A percentile compares a stretch with the other conserved stretches of the same genome.
These are phyloP conservation scores for Backusella sp. DNA, from an alignment of 192 early-diverging fungal species.

Conservation along the genomic window DNA sequence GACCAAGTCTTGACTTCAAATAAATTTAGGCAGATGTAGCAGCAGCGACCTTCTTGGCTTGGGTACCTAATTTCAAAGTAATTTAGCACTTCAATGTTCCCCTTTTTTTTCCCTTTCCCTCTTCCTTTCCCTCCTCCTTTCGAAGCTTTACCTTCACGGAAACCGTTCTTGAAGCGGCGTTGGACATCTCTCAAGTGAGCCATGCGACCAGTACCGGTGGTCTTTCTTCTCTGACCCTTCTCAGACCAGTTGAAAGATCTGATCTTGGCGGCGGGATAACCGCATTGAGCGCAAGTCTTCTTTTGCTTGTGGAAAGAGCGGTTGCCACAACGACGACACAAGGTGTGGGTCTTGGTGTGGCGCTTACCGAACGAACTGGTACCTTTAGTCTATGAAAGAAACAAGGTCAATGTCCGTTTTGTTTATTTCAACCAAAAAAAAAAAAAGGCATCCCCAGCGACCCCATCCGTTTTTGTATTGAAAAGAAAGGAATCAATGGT, in stretches of 20 bases:
- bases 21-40: conserved; percentile 21
- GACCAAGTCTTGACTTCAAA: neutral
- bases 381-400: conserved; percentile 83
- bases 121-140: neutral
- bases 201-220: conserved; percentile 99
- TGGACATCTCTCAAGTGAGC: conserved; percentile 91
- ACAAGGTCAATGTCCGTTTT: neutral
- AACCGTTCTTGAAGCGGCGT: conserved; percentile 98
- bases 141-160: conserved; percentile 71
- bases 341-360: conserved; percentile 99
- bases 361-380: conserved; percentile 99
- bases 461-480: neutral
- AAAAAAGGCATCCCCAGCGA: neutral
- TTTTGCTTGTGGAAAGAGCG: conserved; percentile 99
- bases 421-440: neutral
- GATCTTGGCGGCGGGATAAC: conserved; percentile 97
- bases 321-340: conserved; percentile 96
- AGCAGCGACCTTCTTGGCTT: conserved; percentile 16
- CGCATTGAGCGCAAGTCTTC: conserved; percentile 99
- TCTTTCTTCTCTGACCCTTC: conserved; percentile 98
- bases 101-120: neutral
- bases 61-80: conserved; percentile 10
- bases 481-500: neutral
- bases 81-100: neutral
- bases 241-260: conserved; percentile 95